These are phyloP conservation scores for Mycena alexandri DNA, from an alignment of 768 basidiomycete species.

Conservation along the genomic window DNA sequence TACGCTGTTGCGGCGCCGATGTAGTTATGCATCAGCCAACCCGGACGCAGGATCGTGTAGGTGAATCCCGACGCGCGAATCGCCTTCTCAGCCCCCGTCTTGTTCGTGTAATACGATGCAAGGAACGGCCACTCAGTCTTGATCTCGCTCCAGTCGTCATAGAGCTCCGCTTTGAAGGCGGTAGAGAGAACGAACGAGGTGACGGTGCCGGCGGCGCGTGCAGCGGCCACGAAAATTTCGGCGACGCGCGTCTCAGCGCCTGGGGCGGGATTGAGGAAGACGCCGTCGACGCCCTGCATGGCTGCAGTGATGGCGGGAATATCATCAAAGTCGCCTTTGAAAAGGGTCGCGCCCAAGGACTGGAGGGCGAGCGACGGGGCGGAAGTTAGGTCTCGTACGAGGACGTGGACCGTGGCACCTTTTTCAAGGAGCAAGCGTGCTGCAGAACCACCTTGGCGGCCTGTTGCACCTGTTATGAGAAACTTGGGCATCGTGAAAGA, in stretches of 20 bases:
- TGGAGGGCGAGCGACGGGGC: constrained; percentile 11
- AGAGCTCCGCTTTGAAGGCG: constrained; percentile 1
- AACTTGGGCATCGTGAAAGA: constrained; percentile 22
- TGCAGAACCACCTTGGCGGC: constrained; percentile 33
- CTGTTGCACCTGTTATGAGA: constrained; percentile 32
- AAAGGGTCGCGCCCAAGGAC: constrained; percentile 28
- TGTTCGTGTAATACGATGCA: constrained; percentile 27
- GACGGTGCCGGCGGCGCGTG: constrained; percentile 30
- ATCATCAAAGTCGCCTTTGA: constrained; percentile 28
- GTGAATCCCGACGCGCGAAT: constrained; percentile 33
- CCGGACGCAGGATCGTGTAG: constrained; percentile 33
- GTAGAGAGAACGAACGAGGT: constrained; percentile 31
- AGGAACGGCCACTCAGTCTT: constrained; percentile 22
- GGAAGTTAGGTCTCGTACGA: constrained; percentile 28
- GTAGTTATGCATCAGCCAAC: constrained; percentile 33
- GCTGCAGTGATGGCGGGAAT: constrained; percentile 28
- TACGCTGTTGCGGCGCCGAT: constrained; percentile 12
- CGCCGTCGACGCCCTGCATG: constrained; percentile 31
- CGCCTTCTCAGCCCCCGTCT: constrained; percentile 27
- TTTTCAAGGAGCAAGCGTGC: constrained; percentile 28
- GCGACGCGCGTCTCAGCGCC: constrained; percentile 17
- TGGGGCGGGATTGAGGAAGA: constrained; percentile 33
- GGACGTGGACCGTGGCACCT: constrained; percentile 26
- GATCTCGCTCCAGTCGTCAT: constrained; percentile 3
- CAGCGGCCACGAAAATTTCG: constrained; percentile 26